phyloP scores from a whole-genome alignment of 768 basidiomycete genomes.

The Trametes cubensis region DNA sequence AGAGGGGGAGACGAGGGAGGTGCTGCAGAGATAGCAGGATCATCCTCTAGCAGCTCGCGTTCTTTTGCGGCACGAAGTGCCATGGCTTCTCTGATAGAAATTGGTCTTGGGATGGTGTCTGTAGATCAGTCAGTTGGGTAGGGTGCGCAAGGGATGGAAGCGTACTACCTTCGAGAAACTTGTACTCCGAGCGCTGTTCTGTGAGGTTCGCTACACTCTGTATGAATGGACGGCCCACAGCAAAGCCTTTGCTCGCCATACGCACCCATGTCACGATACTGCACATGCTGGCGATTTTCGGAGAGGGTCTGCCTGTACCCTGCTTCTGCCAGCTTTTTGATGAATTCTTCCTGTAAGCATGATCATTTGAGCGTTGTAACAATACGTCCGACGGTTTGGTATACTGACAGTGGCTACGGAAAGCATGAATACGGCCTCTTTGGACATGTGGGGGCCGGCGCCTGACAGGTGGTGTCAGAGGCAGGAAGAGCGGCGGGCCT shows the following conservation, averaged over 20 bases:
- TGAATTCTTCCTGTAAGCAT: constrained; percentile 73
- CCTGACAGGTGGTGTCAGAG: constrained; percentile 38
- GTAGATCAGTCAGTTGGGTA: neutral
- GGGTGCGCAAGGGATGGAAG: no score
- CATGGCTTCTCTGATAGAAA: constrained; percentile 63
- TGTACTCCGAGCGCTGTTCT: constrained; percentile 66
- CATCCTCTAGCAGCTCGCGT: constrained; percentile 57
- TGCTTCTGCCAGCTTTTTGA: constrained; percentile 72
- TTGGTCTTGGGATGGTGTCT: constrained; percentile 72
- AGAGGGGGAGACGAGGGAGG: constrained; percentile 12
- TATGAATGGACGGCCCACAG: constrained; percentile 9
- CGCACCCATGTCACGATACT: constrained; percentile 79
- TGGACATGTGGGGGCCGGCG: constrained; percentile 65
- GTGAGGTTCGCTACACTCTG: constrained; percentile 53
- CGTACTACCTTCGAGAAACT: constrained; percentile 64
- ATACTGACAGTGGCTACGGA: constrained; percentile 71
- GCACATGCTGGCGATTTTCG: constrained; percentile 59
- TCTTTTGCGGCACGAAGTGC: constrained; percentile 53
- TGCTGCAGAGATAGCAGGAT: constrained; percentile 26
- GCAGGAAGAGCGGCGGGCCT: neutral
- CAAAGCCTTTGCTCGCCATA: constrained; percentile 21
- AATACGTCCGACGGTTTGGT: neutral
- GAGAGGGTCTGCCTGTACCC: constrained; percentile 66
- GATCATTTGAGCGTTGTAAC: neutral
- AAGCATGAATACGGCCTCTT: constrained; percentile 73